Conservation (phyloP, 306 rosid species). For the Fragaria iinumae region DNA sequence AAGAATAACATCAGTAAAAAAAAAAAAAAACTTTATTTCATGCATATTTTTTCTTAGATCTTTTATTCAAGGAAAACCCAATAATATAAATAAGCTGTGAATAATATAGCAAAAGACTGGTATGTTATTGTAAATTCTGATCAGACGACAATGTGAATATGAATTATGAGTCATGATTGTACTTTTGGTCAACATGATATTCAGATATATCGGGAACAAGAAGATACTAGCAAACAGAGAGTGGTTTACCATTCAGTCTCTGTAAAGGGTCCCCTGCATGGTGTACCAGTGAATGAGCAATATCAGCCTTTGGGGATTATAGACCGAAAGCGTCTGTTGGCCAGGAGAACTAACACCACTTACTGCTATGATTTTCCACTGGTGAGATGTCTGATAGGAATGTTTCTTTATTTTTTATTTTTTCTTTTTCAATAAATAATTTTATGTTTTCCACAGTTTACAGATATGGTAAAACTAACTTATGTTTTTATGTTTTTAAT, state of each 20-base stretch:
- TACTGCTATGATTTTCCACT: conserved; percentile 97
- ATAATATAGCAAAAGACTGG: background rate
- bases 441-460: background rate
- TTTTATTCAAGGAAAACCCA: background rate
- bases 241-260: conserved; percentile 68
- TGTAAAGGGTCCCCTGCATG: conserved; percentile 59
- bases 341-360: conserved; percentile 88
- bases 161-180: conserved; percentile 14
- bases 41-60: background rate
- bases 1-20: background rate
- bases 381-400: conserved; percentile 46
- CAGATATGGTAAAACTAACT: conserved; percentile 6
- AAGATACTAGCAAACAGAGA: conserved; percentile 53
- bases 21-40: background rate
- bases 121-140: background rate
- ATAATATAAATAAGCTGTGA: background rate
- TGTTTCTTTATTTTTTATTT: background rate
- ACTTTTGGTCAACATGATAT: conserved; percentile 28
- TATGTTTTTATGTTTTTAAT: conserved; percentile 33
- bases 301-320: conserved; percentile 82
- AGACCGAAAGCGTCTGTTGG: conserved; percentile 76
- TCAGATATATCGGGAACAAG: conserved; percentile 81
- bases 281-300: conserved; percentile 66
- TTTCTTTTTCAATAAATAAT: conserved; percentile 6
- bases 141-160: conserved; percentile 3